Evolutionary conservation across 2,329 filamentous ascomycete genomes (phyloP), one percentile per base, ranked within the genome.

Genomic region (Boeremia lycopersici): DNA sequence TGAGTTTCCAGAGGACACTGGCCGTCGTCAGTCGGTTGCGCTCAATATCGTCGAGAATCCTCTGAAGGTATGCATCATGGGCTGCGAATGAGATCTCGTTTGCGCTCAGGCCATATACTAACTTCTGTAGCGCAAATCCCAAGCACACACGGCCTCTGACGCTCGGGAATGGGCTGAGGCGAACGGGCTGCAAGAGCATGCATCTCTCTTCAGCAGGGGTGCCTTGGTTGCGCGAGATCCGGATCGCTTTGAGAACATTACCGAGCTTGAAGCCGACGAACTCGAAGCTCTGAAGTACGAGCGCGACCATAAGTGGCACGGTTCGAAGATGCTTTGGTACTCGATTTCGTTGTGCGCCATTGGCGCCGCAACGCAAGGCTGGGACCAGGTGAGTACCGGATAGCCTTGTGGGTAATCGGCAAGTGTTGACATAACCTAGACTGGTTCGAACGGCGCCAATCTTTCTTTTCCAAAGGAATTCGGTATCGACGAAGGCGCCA

Each of bases 171-270:
- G 89, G 65, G 87, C 86, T 34, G 76, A 78, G 12, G 75, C 81
- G 36, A 83, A 88, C 61, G 80, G 80, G 23, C 78, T 92, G 25
- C 73, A 77, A 2, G 83, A 88, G 48, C 81, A 88, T 60, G 74
- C 85, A 3, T 75, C 78, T 3, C 68, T 88, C 13, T 79, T 92
- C 46, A 79, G 83, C 46, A 88, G 87, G 64, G 90, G 89, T 30
- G 90, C 89, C 3, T 79, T 93, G 10, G 83, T 92, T 15, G 90
- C 90, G 2, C 88, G 90, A 70, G 85, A 88, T 62, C 89, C 89
- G 0, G 76, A 77, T 8, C 79, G 80, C 28, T 89, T 82, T 69
- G 87, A 90, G 53, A 77, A 81, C 30, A 80, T 91, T 48, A 76
- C 83, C 45, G 82, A 84, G 10, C 80, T 93, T 2, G 76, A 80